A percentile compares a stretch with the other conserved stretches of the same genome.
phyloP scores from a whole-genome alignment of 805 yeast genomes.

The Metschnikowia cubensis region DNA sequence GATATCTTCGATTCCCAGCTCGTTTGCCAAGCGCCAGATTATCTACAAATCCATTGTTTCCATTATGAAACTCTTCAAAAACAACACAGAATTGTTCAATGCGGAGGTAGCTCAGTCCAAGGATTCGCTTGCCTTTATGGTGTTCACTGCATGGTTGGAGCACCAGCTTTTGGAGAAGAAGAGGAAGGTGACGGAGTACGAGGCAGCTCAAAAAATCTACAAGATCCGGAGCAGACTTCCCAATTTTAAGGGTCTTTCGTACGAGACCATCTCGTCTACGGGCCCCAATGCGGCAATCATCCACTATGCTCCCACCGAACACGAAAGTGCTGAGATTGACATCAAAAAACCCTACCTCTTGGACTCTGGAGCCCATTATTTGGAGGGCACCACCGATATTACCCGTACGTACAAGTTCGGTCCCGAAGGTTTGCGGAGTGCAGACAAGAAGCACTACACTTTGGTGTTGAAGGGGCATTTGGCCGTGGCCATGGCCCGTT shows the following conservation, averaged over 20 bases:
- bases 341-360: conserved; percentile 66
- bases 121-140: conserved; percentile 74
- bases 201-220: conserved; percentile 58
- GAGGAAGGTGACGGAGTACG: conserved; percentile 52
- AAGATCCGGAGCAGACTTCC: conserved; percentile 50
- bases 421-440: conserved; percentile 18
- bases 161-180: conserved; percentile 41
- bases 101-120: conserved; percentile 72
- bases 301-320: conserved; percentile 68
- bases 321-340: conserved; percentile 56
- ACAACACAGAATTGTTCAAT: conserved; percentile 64
- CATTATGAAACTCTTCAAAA: conserved; percentile 71
- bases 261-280: conserved; percentile 71
- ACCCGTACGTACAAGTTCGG: conserved; percentile 81
- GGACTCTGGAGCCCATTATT: conserved; percentile 89
- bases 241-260: conserved; percentile 64
- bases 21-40: conserved; percentile 23
- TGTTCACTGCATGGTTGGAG: conserved; percentile 83
- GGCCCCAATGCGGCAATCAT: conserved; percentile 75
- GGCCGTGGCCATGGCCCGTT: conserved; percentile 73
- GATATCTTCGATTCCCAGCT: conserved; percentile 25
- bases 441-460: conserved; percentile 70
- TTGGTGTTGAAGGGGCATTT: conserved; percentile 89
- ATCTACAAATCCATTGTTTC: conserved; percentile 31
- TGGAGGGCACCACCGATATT: conserved; percentile 95